Base-by-base conservation (phyloP, 1,284 basidiomycete genomes). In the Lignosus rhinocerotis region DNA sequence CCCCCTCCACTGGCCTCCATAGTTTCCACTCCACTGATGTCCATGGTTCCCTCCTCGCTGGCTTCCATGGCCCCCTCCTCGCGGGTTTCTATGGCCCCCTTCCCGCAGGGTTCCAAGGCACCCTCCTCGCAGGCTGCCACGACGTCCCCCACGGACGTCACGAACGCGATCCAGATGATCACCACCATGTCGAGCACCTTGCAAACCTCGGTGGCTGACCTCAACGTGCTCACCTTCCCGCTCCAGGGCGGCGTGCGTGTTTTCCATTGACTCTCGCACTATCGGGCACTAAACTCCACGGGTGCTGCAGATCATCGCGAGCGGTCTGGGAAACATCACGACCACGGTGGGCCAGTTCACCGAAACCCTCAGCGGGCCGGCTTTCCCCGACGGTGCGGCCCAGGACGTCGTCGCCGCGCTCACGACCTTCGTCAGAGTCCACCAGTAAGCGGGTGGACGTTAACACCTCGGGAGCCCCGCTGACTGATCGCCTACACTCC, bases 401-500 rank as follows among this genome's bases (percentile, higher is more conserved):
- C 10, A 32, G 12, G 36, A 38, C 16, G 42, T 56, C 36, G 55
- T 56, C 49, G 44, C 33, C 14, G 55, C 51, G 32, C 31, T 56
- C 25, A 56, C 55, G 25, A 51, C 49, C 17, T 56, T 56, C 25
- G 55, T 56, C 41, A n/a, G 38, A 10, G 48, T 56, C 36, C 53
- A 55, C 46, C 53, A 55, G 53, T 49, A 49, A 17, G 53, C 7
- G 5, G 25, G 6, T 11, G 8, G 7, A 31, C 17, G 1, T 21
- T 2, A n/a, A 2, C 12, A 16, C 34, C n/a, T 16, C 21, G 2
- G 9, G 25, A 21, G n/a, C 5, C 14, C 12, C 25, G 19, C 17
- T 17, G 6, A 25, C 25, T 4, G 4, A 4, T 25, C 25, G 25
- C 25, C 2, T 4, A 19, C 17, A 6, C 10, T 21, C 17, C 17